Base-by-base conservation (phyloP, 345 rosid genomes). In the Rhodomyrtus tomentosa region DNA sequence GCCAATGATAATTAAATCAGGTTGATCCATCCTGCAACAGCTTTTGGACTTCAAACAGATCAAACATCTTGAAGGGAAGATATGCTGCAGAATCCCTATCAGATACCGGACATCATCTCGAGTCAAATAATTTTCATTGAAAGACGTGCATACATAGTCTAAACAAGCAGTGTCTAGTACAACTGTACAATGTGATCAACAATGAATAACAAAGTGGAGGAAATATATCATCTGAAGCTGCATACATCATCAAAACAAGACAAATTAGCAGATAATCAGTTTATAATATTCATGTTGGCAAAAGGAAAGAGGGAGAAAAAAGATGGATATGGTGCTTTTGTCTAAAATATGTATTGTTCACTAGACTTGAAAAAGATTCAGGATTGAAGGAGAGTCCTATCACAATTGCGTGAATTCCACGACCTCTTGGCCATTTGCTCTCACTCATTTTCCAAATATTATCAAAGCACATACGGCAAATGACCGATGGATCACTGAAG, bases 1-100 rank as follows among this genome's bases (percentile, higher is more conserved):
- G 62, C 98, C 96, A 81, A 95, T 88, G 79, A 88, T 86, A 54
- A 96, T 92, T 80, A 95, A 90, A 89, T 87, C 92, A 86, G 86
- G 80, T 84, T 84, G 81, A 72, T 72, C 87, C 99, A 96, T 96
- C 86, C 82, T 93, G 85, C 80, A 84, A 91, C 90, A 81, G 87
- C 84, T 86, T 88, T 85, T 85, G 86, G 83, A 84, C 83, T 81
- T 87, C 86, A 82, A 84, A 81, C 76, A 55, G 52, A 84, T 89
- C 81, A 82, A 87, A 83, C 98, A 95, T 95, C 89, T 90, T 88
- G 89, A 85, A 92, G 86, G 82, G 83, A 87, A 29, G 87, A 84
- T 55, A 27, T 52, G 53, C 83, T 36, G 85, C 88, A 88, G 86
- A 81, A 55, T 82, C 84, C 81, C 91, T 84, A 86, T 27, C 82